phyloP scores from a whole-genome alignment of 169 alveolate genomes.

The Plasmodium gallinaceum region DNA sequence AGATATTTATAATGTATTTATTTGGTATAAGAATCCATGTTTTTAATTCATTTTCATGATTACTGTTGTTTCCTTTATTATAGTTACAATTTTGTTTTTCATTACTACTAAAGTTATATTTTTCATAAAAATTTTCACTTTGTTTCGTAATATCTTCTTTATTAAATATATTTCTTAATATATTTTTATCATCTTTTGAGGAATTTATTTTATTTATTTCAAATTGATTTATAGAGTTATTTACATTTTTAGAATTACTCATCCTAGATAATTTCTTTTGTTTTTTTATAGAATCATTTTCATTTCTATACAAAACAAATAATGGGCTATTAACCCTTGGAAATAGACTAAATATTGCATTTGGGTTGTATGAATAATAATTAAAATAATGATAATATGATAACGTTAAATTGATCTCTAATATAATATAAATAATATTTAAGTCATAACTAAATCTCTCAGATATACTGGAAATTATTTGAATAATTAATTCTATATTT shows the following conservation, averaged over 20 bases:
- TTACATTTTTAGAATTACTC: background rate
- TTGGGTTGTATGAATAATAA: constrained; percentile 54
- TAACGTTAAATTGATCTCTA: constrained; percentile 37
- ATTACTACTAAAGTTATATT: background rate
- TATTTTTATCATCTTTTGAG: too few species aligned
- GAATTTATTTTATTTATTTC: too few species aligned
- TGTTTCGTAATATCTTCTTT: background rate
- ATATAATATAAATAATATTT: constrained; percentile 40
- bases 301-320: constrained; percentile 9
- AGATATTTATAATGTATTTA: constrained; percentile 42
- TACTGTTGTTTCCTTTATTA: background rate
- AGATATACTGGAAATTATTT: constrained; percentile 30
- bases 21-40: constrained; percentile 74
- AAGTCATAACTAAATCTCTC: constrained; percentile 42
- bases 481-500: constrained; percentile 34
- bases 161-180: background rate
- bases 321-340: constrained; percentile 42
- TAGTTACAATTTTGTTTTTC: background rate
- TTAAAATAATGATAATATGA: constrained; percentile 50
- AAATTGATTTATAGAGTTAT: too few species aligned
- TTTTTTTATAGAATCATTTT: background rate
- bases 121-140: background rate
- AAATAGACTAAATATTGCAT: constrained; percentile 47
- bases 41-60: constrained; percentile 39
- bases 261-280: background rate